These are phyloP conservation scores for Boletus barrowsii DNA, from an alignment of 768 basidiomycete species.

Conservation along the genomic window DNA sequence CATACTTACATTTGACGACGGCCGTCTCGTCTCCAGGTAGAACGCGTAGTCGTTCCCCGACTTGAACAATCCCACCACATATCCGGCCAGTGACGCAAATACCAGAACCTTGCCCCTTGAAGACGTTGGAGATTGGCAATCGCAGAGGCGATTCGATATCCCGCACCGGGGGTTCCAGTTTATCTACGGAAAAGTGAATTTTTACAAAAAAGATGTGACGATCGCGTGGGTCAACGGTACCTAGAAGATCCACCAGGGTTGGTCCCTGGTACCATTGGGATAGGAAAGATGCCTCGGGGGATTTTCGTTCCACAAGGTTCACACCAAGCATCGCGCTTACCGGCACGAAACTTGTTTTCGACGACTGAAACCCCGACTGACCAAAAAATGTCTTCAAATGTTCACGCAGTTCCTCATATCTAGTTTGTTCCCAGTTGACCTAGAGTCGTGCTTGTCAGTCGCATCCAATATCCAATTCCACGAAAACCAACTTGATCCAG, in stretches of 20 bases:
- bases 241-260: constrained; percentile 79
- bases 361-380: constrained; percentile 81
- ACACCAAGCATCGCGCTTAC: constrained; percentile 89
- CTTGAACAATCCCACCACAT: constrained; percentile 85
- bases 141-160: constrained; percentile 76
- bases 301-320: constrained; percentile 61
- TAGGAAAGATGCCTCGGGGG: constrained; percentile 45
- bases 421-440: constrained; percentile 83
- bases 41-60: constrained; percentile 83
- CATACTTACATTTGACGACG: constrained; percentile 60
- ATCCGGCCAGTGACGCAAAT: constrained; percentile 80
- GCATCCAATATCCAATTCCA: background rate
- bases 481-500: constrained; percentile 69
- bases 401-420: constrained; percentile 82
- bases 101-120: constrained; percentile 80
- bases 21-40: constrained; percentile 91
- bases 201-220: background rate
- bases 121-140: constrained; percentile 92
- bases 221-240: constrained; percentile 38
- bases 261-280: constrained; percentile 82
- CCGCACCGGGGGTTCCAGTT: constrained; percentile 74
- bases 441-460: constrained; percentile 29
- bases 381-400: constrained; percentile 75
- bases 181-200: constrained; percentile 47
- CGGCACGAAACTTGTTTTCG: constrained; percentile 82